A percentile compares a stretch with the other conserved stretches of the same genome.
phyloP scores from a whole-genome alignment of 2,329 filamentous ascomycete species.

The Botryotinia calthae region DNA sequence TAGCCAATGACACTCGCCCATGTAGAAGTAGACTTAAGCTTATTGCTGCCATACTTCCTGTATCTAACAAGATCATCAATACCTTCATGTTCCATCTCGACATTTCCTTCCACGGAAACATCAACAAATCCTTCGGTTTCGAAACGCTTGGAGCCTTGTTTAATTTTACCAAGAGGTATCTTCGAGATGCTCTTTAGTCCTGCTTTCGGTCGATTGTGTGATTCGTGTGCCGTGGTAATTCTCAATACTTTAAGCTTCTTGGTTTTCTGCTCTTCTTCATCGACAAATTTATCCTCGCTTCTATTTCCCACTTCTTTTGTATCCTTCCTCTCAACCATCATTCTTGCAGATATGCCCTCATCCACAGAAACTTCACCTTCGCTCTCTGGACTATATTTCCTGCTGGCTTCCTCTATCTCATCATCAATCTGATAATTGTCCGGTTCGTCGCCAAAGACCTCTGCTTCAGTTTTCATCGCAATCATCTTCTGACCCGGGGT shows the following conservation, averaged over 20 bases:
- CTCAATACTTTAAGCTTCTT: background rate
- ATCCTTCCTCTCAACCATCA: background rate
- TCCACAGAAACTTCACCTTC: background rate
- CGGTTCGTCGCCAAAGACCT: constrained; percentile 5
- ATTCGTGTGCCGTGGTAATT: constrained; percentile 1
- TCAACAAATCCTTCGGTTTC: background rate
- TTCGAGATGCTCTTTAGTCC: background rate
- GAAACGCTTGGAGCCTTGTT: background rate
- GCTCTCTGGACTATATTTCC: background rate
- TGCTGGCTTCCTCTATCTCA: background rate
- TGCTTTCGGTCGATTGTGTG: background rate
- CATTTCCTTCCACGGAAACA: background rate
- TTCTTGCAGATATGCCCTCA: too few relatives aligned
- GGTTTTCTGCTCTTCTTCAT: background rate
- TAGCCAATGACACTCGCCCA: background rate
- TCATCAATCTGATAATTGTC: background rate
- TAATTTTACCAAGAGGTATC: background rate
- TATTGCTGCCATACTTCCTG: background rate
- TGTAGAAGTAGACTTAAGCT: background rate
- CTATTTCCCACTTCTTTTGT: background rate
- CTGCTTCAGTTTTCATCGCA: background rate
- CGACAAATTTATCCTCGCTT: background rate
- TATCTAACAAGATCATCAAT: constrained; percentile 4
- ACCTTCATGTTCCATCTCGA: background rate
- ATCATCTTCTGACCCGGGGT: constrained; percentile 30